Evolutionary conservation across 805 yeast genomes (phyloP).

Genomic region (Yarrowia osloensis): DNA sequence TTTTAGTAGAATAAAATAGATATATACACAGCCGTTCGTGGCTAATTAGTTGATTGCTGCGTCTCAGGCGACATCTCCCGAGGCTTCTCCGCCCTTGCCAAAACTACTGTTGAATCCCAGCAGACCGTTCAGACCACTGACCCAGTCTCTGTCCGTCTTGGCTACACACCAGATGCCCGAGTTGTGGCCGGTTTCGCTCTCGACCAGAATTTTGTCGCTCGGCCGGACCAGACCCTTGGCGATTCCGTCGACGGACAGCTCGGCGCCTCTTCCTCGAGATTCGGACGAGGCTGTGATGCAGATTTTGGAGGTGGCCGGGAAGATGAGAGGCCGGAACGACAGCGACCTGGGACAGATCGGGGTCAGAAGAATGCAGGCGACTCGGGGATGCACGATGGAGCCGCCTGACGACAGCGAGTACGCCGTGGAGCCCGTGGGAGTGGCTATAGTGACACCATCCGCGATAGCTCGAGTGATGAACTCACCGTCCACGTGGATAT

Average conservation of each 20-base stretch:
- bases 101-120: conserved; percentile 87
- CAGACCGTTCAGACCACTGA: conserved; percentile 80
- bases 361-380: conserved; percentile 76
- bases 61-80: background rate
- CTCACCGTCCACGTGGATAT: conserved; percentile 81
- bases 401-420: conserved; percentile 90
- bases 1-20: background rate
- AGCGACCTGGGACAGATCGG: conserved; percentile 92
- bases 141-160: conserved; percentile 85
- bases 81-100: conserved; percentile 41
- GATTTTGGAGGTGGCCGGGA: conserved; percentile 77
- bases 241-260: conserved; percentile 81
- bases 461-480: conserved; percentile 87
- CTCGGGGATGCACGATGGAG: conserved; percentile 85
- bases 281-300: conserved; percentile 40
- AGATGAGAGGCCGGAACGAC: conserved; percentile 82
- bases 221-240: conserved; percentile 65
- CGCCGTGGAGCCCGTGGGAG: conserved; percentile 96
- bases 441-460: conserved; percentile 81
- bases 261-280: conserved; percentile 49
- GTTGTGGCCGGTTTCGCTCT: conserved; percentile 37
- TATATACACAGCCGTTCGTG: conserved; percentile 9
- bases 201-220: conserved; percentile 56
- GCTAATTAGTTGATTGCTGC: background rate
- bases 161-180: conserved; percentile 87